Evolutionary conservation across 768 basidiomycete genomes (phyloP), one percentile per base, ranked within the genome.

Genomic region (Flagelloscypha sp.): DNA sequence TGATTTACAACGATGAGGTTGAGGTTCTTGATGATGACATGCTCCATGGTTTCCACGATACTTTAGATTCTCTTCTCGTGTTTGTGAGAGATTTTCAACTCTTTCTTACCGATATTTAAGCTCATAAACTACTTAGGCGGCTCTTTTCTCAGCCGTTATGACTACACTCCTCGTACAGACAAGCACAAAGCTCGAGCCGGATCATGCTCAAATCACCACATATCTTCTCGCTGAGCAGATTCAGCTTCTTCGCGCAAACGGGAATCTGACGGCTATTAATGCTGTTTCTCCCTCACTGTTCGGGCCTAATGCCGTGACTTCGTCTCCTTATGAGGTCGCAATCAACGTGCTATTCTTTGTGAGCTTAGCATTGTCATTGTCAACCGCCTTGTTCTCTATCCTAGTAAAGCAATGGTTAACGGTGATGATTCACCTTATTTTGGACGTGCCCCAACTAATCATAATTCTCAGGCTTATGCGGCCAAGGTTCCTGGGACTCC

Each of bases 341-440:
- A 42, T 50, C 28, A 52, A 52, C 24, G 36, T 42, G 16, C 30
- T 38, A 11, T 48, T 40, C 36, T 52, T 50, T 39, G 28, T 43
- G 12, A 51, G 50, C 36, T 34, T 52, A 7, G 28, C 43, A 30
- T 39, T 44, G 33, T 45, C 42, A 27, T 42, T 52, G n/a, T 41
- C 42, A 13, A 39, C 44, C 9, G 50, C 44, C 13, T 35, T 50
- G 30, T 35, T 42, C 30, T 45, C 47, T 15, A 48, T 47, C 30
- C 42, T 52, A 20, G 45, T 44, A 18, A 50, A 52, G 28, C 50
- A 52, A 27, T 52, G 50, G 50, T 32, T 48, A 9, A 39, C 37
- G 6, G 43, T n/a, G n/a, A n/a, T n/a, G 39, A 34, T 49, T n/a
- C n/a, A n/a, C n/a, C n/a, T n/a, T n/a, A n/a, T n/a, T n/a, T n/a